Conservation (phyloP, 345 rosid genomes). For the Lenwebbia sp. region DNA sequence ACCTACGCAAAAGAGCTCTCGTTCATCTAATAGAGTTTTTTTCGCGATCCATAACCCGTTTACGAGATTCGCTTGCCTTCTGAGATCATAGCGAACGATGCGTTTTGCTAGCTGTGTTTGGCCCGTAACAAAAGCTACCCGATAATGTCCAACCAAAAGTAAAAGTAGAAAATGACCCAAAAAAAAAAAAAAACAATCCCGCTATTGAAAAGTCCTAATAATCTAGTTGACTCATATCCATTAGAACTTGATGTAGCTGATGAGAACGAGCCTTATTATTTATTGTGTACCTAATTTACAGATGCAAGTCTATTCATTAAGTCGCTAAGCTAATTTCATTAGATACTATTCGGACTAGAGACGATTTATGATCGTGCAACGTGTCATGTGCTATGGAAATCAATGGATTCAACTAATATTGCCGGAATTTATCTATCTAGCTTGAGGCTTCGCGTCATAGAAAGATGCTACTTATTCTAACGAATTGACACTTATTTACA, state of each 20-base stretch:
- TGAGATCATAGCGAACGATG: not conserved
- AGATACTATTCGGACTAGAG: not conserved
- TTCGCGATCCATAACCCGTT: not conserved
- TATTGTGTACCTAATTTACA: not conserved
- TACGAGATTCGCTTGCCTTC: not conserved
- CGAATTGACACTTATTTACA: not conserved
- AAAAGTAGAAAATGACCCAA: not conserved
- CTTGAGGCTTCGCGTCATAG: not conserved
- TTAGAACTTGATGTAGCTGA: not conserved
- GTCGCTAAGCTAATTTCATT: not conserved
- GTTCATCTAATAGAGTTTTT: not conserved
- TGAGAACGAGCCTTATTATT: not conserved
- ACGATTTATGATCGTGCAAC: not conserved
- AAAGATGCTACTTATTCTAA: not conserved
- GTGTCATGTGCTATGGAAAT: not conserved
- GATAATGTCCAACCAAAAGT: not conserved
- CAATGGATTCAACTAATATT: not conserved
- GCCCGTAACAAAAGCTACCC: not conserved
- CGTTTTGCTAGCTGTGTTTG: not conserved
- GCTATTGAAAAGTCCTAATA: not conserved
- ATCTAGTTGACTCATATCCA: not conserved
- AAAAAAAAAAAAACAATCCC: not conserved
- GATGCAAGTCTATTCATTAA: not conserved
- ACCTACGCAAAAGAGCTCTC: no score
- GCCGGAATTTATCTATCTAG: not conserved